Percentiles rank a stretch among this genome's conserved stretches.
Conservation (phyloP, 2,329 filamentous ascomycete genomes). For the Dothidotthia symphoricarpi region DNA sequence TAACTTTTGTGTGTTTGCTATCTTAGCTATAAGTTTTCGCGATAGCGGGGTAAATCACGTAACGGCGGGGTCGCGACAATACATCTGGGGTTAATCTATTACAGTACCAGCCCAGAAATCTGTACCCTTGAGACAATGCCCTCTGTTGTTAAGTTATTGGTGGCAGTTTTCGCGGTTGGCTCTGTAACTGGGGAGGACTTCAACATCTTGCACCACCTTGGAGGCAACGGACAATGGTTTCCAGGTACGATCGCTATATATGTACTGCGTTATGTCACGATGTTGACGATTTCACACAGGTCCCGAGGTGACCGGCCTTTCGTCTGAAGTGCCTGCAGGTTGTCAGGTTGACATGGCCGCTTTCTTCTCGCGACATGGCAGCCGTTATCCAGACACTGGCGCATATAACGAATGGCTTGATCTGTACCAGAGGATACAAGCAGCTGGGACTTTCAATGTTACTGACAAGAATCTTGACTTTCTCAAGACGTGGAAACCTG, state of each 20-base stretch:
- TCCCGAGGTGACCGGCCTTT: slow-evolving; percentile 57
- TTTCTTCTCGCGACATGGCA: slow-evolving; percentile 61
- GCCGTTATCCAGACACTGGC: slow-evolving; percentile 60
- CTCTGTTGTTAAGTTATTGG: too few relatives aligned
- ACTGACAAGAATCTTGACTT: slow-evolving; percentile 55
- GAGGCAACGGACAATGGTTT: slow-evolving; percentile 44
- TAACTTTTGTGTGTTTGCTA: too few relatives aligned
- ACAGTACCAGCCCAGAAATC: too few relatives aligned
- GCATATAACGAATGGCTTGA: slow-evolving; percentile 58
- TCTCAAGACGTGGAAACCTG: slow-evolving; percentile 58
- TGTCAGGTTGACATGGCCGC: slow-evolving; percentile 62
- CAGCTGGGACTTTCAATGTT: slow-evolving; percentile 52
- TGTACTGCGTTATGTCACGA: not conserved
- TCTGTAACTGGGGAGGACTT: slow-evolving; percentile 24
- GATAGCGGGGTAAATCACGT: too few relatives aligned
- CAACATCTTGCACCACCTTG: slow-evolving; percentile 38
- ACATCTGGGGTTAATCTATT: too few relatives aligned
- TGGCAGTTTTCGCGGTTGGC: slow-evolving; percentile 12
- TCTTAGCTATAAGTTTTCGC: too few relatives aligned
- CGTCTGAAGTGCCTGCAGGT: slow-evolving; percentile 53
- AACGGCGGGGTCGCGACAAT: too few relatives aligned
- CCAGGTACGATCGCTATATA: slow-evolving; percentile 15
- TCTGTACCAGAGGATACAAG: slow-evolving; percentile 51
- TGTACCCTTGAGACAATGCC: too few relatives aligned
- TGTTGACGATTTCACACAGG: slow-evolving; percentile 39